Evolutionary conservation across 192 early-diverging fungal genomes (phyloP).

Genomic region (Coemansia sp.): DNA sequence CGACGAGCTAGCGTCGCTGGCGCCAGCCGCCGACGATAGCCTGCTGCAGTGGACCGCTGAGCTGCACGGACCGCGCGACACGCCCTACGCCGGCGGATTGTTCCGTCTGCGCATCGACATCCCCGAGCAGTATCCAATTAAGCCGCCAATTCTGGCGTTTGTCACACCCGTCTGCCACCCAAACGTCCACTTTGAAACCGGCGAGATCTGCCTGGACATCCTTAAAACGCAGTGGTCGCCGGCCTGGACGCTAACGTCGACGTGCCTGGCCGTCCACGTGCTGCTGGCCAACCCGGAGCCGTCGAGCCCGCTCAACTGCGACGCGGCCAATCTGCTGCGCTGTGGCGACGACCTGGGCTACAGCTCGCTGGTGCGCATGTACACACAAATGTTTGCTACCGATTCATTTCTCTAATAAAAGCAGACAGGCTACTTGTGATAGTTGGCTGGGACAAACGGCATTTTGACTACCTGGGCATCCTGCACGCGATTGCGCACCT

Average conservation of each 20-base stretch:
- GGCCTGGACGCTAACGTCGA: constrained; percentile 87
- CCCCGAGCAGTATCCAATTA: constrained; percentile 71
- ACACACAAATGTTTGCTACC: constrained; percentile 67
- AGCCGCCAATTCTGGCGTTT: constrained; percentile 68
- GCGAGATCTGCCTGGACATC: constrained; percentile 96
- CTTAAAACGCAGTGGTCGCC: constrained; percentile 93
- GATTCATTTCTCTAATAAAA: constrained; percentile 1
- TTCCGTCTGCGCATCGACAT: constrained; percentile 81
- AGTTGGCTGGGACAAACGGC: constrained; percentile 87
- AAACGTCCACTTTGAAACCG: constrained; percentile 92
- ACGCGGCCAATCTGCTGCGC: constrained; percentile 88
- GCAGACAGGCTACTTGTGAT: constrained; percentile 58
- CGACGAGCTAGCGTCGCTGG: constrained; percentile 29
- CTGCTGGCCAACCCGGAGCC: constrained; percentile 86
- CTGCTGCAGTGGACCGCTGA: constrained; percentile 50
- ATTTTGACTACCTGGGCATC: constrained; percentile 84
- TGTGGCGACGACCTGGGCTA: constrained; percentile 85
- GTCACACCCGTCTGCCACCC: constrained; percentile 87
- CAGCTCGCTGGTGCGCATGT: constrained; percentile 81
- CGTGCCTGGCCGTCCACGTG: constrained; percentile 76
- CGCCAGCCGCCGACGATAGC: constrained; percentile 37
- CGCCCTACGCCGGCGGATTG: constrained; percentile 59
- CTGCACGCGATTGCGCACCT: constrained; percentile 82
- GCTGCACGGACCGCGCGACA: constrained; percentile 47
- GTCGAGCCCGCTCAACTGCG: constrained; percentile 88